Base-by-base conservation (phyloP, 148 eudicot species). In the Cornus kousa region DNA sequence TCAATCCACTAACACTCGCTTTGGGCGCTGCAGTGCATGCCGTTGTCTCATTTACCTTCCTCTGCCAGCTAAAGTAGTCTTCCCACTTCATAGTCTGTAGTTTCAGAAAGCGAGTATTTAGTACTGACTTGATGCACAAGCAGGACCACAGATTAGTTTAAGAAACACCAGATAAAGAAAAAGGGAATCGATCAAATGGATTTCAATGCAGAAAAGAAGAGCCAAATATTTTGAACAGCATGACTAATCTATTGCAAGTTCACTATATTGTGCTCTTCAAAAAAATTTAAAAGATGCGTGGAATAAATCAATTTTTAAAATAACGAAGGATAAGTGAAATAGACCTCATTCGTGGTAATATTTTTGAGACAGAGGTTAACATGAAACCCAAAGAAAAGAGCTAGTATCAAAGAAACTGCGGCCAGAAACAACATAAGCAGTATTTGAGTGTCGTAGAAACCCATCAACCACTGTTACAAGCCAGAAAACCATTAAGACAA, bases 331-430 rank as follows among this genome's bases (percentile, higher is more conserved):
- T 5, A 74, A 68, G 74, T 7, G 9, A 74, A 50, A 83, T 9
- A 69, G 37, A 96, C 99, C 98, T 96, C 98, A 83, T 93, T 96
- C 35, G 99, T 96, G 55, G 99, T 96, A 69, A 89, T 92, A 80
- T 93, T 96, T 37, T 90, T 86, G 80, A 90, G 71, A 74, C 99
- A 93, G 37, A 96, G 92, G 82, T 92, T 92, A 43, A 88, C 86
- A 80, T 96, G 99, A 87, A 90, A 96, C 8, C 87, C 89, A 74
- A 93, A 89, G 91, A 96, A 96, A 68, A 94, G 97, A 74, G 89
- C 89, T 80, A 96, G 82, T 67, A 96, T 87, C 86, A 96, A 78
- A 76, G 98, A 92, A 80, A 96, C 89, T 71, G 89, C 82, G 55
- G 85, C 92, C 74, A 96, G 91, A 85, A 96, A 93, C 87, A 93